These are phyloP conservation scores for Hypericum androsaemum DNA, from an alignment of 345 rosid species.

Conservation along the genomic window DNA sequence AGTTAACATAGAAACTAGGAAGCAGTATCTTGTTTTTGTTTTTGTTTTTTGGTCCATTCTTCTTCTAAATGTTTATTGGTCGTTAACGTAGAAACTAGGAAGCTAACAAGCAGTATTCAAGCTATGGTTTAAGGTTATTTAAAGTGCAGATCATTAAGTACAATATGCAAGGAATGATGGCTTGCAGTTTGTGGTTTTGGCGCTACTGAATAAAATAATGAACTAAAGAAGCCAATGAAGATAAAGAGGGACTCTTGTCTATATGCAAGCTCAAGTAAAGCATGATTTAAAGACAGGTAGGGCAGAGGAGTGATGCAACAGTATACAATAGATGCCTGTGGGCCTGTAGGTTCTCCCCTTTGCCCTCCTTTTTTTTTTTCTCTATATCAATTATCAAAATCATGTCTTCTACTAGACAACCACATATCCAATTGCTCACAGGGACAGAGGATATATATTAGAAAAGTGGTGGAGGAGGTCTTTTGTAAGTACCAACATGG, in stretches of 20 bases:
- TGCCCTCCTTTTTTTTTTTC: constrained; percentile 16
- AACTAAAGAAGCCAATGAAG: constrained; percentile 6
- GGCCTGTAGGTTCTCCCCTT: constrained; percentile 42
- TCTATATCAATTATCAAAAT: constrained; percentile 43
- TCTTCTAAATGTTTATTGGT: too few species aligned
- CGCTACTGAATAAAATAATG: constrained; percentile 6
- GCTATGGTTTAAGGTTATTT: too few species aligned
- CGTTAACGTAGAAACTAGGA: too few species aligned
- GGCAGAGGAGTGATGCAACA: constrained; percentile 18
- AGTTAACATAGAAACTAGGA: too few species aligned
- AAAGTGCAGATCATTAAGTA: too few species aligned
- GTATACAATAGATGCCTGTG: constrained; percentile 37
- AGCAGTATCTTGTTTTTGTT: too few species aligned
- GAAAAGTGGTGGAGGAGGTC: too few species aligned
- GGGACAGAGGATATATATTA: constrained; percentile 16
- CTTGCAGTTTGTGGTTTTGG: too few species aligned
- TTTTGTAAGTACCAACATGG: too few species aligned
- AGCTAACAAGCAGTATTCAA: too few species aligned
- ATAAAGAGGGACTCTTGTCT: constrained; percentile 11
- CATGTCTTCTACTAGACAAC: constrained; percentile 58
- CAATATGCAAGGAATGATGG: too few species aligned
- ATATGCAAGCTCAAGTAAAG: constrained; percentile 20
- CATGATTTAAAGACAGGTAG: constrained; percentile 1
- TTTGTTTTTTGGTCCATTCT: too few species aligned
- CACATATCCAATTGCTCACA: constrained; percentile 28